These are phyloP conservation scores for Panaeolus papilionaceus DNA, from an alignment of 768 basidiomycete genomes.

Conservation along the genomic window DNA sequence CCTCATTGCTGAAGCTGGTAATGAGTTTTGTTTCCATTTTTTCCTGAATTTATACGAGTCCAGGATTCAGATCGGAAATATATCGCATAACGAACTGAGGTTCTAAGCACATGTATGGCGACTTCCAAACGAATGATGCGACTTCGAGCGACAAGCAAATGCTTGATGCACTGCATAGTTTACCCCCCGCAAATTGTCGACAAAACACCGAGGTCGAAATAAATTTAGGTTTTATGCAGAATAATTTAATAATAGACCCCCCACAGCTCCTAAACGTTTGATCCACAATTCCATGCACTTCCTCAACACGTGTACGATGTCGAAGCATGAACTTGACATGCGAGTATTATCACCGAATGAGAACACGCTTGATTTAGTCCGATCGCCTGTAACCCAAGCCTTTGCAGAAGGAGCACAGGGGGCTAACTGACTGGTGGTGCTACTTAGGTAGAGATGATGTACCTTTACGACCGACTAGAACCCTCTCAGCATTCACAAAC, in stretches of 20 bases:
- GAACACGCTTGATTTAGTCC: not conserved
- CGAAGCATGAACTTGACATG: not conserved
- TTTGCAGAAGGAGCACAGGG: not conserved
- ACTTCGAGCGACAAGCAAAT: not conserved
- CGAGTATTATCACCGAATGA: not conserved
- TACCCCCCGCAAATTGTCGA: not conserved
- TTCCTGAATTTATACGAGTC: not conserved
- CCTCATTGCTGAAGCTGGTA: not conserved
- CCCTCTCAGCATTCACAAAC: not conserved
- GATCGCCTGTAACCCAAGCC: not conserved
- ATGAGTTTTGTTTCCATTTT: not conserved
- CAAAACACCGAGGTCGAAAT: not conserved
- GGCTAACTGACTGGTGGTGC: not conserved
- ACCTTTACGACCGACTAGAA: not conserved
- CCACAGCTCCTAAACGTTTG: not conserved
- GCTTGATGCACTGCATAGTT: not conserved
- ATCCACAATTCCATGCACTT: not conserved
- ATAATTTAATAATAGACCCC: not conserved
- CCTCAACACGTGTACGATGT: not conserved
- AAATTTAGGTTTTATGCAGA: not conserved
- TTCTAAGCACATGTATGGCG: not conserved
- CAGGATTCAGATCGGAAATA: not conserved
- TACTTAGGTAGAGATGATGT: not conserved
- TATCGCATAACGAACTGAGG: not conserved
- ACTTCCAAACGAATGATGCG: not conserved